Evolutionary conservation across 495 filamentous ascomycete species (phyloP), one percentile per base, ranked within the genome.

Genomic region (Pyrenopolyporus hunteri): DNA sequence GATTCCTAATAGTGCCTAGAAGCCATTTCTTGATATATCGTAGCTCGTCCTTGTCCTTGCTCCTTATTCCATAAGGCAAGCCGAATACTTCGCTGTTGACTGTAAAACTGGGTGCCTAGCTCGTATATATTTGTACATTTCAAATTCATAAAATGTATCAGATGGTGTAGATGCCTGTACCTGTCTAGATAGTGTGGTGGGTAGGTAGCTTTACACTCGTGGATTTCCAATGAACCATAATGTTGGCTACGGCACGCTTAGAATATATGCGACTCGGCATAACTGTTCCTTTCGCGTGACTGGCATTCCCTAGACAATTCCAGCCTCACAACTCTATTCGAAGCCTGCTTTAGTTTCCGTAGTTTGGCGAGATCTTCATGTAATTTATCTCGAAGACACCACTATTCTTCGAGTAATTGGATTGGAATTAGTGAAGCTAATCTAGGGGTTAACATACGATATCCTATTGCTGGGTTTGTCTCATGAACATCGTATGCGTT

Each of bases 151-250:
- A n/a, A n/a, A n/a, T n/a, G n/a, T n/a, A n/a, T n/a, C n/a, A n/a
- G n/a, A n/a, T n/a, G n/a, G n/a, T n/a, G n/a, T n/a, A n/a, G n/a
- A n/a, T n/a, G n/a, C n/a, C n/a, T n/a, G n/a, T n/a, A n/a, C n/a
- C n/a, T n/a, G n/a, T n/a, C n/a, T n/a, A n/a, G n/a, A n/a, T n/a
- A n/a, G n/a, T n/a, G n/a, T n/a, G n/a, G n/a, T n/a, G n/a, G n/a
- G n/a, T n/a, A n/a, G 26, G 25, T 33, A 22, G 9, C 23, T 32
- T 19, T 8, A 16, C 31, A 10, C 22, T 20, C 9, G 13, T 6
- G 9, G 9, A 20, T 13, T 25, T 45, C 32, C 57, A 52, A 57
- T 63, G 59, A 57, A 63, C 57, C 59, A 63, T 63, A 23, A 33
- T 25, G 31, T 57, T 32, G 23, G 22, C 25, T 37, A 22, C 23